phyloP scores from a whole-genome alignment of 1,284 basidiomycete species.

The Ustilago tritici region DNA sequence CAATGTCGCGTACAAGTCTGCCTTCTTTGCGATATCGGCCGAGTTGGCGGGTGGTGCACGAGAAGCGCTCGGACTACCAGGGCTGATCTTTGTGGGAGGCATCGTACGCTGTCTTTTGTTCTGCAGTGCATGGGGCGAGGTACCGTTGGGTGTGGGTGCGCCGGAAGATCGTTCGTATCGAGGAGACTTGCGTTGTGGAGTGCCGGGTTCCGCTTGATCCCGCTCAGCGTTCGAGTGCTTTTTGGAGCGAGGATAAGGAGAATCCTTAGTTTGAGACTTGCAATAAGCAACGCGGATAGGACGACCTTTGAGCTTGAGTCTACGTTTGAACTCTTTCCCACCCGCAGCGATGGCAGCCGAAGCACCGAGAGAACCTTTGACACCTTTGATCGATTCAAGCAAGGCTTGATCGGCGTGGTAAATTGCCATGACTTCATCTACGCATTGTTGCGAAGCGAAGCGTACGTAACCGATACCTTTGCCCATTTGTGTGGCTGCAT shows the following conservation, averaged over 20 bases:
- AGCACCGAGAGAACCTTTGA: slow-evolving; percentile 44
- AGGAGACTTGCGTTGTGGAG: slow-evolving; percentile 31
- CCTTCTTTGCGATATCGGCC: slow-evolving; percentile 33
- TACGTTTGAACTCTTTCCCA: slow-evolving; percentile 61
- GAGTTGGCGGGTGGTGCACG: slow-evolving; percentile 2
- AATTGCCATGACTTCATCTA: slow-evolving; percentile 67
- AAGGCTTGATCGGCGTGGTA: slow-evolving; percentile 64
- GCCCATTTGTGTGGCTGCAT: slow-evolving; percentile 93
- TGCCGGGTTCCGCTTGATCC: slow-evolving; percentile 21
- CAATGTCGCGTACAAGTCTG: slow-evolving; percentile 51
- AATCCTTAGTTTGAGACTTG: slow-evolving; percentile 54
- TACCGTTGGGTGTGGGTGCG: slow-evolving; percentile 66
- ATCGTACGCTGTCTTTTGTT: slow-evolving; percentile 7
- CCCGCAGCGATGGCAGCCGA: slow-evolving; percentile 42
- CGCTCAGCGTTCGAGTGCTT: neutral
- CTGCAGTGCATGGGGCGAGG: slow-evolving; percentile 45
- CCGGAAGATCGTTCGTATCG: slow-evolving; percentile 55
- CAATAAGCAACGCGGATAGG: slow-evolving; percentile 64
- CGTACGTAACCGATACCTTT: slow-evolving; percentile 97
- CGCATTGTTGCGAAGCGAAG: slow-evolving; percentile 77
- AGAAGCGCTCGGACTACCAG: slow-evolving; percentile 23
- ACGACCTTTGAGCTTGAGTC: slow-evolving; percentile 63
- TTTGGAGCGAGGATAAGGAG: slow-evolving; percentile 1
- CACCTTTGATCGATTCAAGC: slow-evolving; percentile 43
- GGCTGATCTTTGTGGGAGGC: slow-evolving; percentile 17